Evolutionary conservation across 2,329 filamentous ascomycete genomes (phyloP).

Genomic region (Samsoniella hepiali): DNA sequence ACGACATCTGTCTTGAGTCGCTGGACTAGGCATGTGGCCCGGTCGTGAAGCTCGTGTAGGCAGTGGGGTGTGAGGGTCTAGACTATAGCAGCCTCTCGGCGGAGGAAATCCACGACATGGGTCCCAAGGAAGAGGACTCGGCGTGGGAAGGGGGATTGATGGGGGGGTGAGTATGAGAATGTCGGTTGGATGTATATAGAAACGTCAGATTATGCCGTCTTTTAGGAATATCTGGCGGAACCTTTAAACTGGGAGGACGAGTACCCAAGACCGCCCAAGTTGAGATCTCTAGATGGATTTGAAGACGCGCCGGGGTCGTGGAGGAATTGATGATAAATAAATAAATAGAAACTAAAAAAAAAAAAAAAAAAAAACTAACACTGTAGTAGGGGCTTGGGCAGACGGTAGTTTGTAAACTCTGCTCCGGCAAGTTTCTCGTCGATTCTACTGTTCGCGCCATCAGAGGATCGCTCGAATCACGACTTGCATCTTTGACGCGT

Average conservation of each 20-base stretch:
- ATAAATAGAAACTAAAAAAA: not conserved
- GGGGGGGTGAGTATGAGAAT: constrained; percentile 17
- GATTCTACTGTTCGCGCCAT: too few relatives aligned
- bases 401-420: too few relatives aligned
- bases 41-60: constrained; percentile 14
- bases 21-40: constrained; percentile 1
- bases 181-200: constrained; percentile 20
- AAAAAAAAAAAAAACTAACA: too few relatives aligned
- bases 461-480: too few relatives aligned
- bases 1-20: constrained; percentile 17
- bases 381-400: too few relatives aligned
- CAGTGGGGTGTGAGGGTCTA: not conserved
- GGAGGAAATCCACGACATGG: not conserved
- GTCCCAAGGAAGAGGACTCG: not conserved
- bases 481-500: too few relatives aligned
- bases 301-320: not conserved
- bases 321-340: not conserved
- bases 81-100: not conserved
- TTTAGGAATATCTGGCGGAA: constrained; percentile 12
- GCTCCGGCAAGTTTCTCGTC: too few relatives aligned
- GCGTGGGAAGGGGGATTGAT: constrained; percentile 15
- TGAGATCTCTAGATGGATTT: constrained; percentile 6
- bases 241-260: constrained; percentile 6
- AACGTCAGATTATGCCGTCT: constrained; percentile 7
- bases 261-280: constrained; percentile 8